A percentile compares a stretch with the other conserved stretches of the same genome.
Conservation (phyloP, 345 rosid genomes). For the Durio zibethinus region DNA sequence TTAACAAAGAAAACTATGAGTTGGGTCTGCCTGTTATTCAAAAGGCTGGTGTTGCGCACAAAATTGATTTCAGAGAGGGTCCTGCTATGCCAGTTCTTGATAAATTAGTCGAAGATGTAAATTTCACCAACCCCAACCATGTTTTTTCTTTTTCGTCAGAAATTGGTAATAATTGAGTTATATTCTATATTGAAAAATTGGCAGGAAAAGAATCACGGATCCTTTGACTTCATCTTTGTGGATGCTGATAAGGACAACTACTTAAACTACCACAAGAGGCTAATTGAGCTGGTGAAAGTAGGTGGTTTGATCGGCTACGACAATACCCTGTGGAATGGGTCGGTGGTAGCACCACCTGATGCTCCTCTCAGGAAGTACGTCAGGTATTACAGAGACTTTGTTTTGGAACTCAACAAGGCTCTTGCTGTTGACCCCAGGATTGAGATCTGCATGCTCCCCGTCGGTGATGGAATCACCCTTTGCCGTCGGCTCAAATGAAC, state of each 20-base stretch:
- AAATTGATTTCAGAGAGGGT: slow-evolving; percentile 91
- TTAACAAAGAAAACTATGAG: slow-evolving; percentile 85
- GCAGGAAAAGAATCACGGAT: slow-evolving; percentile 75
- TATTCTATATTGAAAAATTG: background rate
- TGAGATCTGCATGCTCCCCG: slow-evolving; percentile 94
- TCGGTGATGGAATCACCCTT: slow-evolving; percentile 94
- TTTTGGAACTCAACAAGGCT: slow-evolving; percentile 90
- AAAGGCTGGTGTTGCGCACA: slow-evolving; percentile 95
- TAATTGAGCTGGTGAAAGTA: slow-evolving; percentile 76
- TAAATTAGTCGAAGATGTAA: slow-evolving; percentile 76
- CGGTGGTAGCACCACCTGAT: slow-evolving; percentile 83
- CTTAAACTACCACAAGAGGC: slow-evolving; percentile 78
- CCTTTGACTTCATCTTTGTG: slow-evolving; percentile 85
- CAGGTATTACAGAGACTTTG: slow-evolving; percentile 82
- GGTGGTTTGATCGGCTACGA: slow-evolving; percentile 95
- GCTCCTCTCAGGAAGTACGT: slow-evolving; percentile 87
- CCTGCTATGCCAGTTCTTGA: slow-evolving; percentile 98
- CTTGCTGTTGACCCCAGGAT: slow-evolving; percentile 95
- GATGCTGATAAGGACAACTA: slow-evolving; percentile 99
- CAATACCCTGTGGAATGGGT: slow-evolving; percentile 97
- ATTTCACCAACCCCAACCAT: slow-evolving; percentile 12
- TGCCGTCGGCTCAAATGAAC: slow-evolving; percentile 79
- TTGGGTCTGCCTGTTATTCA: slow-evolving; percentile 84
- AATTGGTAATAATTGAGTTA: background rate
- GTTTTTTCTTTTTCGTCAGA: background rate